Conservation (phyloP, 805 yeast species). For the Yamadazyma sp. region DNA sequence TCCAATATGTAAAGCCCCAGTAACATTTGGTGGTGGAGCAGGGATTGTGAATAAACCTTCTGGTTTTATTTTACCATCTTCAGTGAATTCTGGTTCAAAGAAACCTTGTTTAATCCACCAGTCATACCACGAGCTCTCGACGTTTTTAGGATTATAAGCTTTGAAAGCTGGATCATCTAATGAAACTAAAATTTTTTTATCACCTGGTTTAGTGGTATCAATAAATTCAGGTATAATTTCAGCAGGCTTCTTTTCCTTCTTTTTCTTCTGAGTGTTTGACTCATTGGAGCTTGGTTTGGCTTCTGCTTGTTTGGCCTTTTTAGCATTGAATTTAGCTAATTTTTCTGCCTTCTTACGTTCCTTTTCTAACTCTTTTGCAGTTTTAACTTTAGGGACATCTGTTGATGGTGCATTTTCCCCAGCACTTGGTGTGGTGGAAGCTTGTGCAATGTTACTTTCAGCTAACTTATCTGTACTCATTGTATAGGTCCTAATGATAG, state of each 20-base stretch:
- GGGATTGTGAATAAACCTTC: conserved; percentile 89
- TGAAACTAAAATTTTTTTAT: conserved; percentile 82
- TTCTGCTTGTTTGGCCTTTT: conserved; percentile 59
- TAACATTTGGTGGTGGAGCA: conserved; percentile 99
- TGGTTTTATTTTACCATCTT: conserved; percentile 71
- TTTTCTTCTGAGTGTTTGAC: conserved; percentile 50
- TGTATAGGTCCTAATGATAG: neutral
- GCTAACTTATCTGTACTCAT: conserved; percentile 13
- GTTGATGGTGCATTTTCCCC: too few relatives aligned
- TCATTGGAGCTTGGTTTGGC: conserved; percentile 35
- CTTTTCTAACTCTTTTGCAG: conserved; percentile 79
- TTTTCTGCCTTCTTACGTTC: conserved; percentile 88
- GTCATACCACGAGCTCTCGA: conserved; percentile 94
- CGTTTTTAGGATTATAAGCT: conserved; percentile 88
- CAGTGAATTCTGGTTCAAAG: conserved; percentile 81
- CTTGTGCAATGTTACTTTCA: conserved; percentile 4
- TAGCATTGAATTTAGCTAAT: conserved; percentile 82
- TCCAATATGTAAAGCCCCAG: conserved; percentile 98
- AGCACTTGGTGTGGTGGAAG: conserved; percentile 1
- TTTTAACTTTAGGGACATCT: conserved; percentile 47
- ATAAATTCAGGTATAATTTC: conserved; percentile 82
- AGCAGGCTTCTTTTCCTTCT: conserved; percentile 62
- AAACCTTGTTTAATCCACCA: conserved; percentile 94
- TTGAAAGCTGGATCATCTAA: conserved; percentile 91
- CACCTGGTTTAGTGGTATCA: conserved; percentile 83